A percentile compares a stretch with the other conserved stretches of the same genome.
phyloP scores from a whole-genome alignment of 768 basidiomycete genomes.

The Neoboletus magnificus region DNA sequence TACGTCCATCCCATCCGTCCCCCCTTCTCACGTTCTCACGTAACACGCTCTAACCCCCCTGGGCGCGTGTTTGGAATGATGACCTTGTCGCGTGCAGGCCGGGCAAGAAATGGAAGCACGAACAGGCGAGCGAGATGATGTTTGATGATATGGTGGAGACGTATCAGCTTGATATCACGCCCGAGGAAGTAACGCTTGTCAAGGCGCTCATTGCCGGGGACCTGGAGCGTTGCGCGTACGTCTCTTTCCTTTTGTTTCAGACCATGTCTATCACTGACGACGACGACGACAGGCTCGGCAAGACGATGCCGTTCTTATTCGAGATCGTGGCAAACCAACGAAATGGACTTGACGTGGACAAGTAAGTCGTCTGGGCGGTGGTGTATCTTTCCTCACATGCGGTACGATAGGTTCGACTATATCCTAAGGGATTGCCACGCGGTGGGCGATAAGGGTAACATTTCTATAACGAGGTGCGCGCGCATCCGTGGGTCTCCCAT shows the following conservation, averaged over 20 bases:
- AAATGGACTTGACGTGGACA: slow-evolving; percentile 86
- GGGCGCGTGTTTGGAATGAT: background rate
- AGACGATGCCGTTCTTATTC: slow-evolving; percentile 72
- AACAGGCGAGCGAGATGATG: slow-evolving; percentile 81
- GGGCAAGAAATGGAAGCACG: slow-evolving; percentile 61
- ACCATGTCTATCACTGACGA: background rate
- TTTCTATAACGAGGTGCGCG: slow-evolving; percentile 45
- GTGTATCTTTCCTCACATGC: background rate
- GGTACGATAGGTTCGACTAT: slow-evolving; percentile 65
- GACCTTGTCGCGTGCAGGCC: slow-evolving; percentile 33
- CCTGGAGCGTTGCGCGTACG: slow-evolving; percentile 47
- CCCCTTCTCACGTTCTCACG: background rate
- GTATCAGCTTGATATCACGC: slow-evolving; percentile 48
- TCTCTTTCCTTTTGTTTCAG: slow-evolving; percentile 1
- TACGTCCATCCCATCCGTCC: slow-evolving; percentile 32
- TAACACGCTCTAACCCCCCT: background rate
- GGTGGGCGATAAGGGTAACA: slow-evolving; percentile 59
- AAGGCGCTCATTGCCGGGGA: slow-evolving; percentile 80
- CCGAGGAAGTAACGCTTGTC: slow-evolving; percentile 55
- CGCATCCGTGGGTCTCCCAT: background rate
- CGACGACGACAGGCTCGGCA: slow-evolving; percentile 18
- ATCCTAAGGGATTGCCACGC: slow-evolving; percentile 72
- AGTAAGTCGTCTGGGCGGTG: slow-evolving; percentile 38
- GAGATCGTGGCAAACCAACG: slow-evolving; percentile 81
- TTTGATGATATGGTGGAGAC: slow-evolving; percentile 62